phyloP scores from a whole-genome alignment of 1,139 yeast species.

The Meyerozyma elateridarum region DNA sequence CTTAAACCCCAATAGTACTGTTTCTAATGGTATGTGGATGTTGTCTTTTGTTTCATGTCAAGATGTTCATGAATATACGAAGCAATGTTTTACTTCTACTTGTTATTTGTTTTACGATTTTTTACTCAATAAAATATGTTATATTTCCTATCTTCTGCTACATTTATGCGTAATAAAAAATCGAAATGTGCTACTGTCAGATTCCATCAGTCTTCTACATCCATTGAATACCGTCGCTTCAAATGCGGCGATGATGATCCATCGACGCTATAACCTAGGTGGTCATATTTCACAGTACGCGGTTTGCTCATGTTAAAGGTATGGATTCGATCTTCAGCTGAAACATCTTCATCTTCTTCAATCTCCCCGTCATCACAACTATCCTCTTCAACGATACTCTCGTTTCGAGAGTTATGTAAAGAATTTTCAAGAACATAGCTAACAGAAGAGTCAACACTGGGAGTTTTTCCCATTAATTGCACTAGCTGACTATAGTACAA shows the following conservation, averaged over 20 bases:
- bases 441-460: conserved; percentile 6
- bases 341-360: conserved; percentile 9
- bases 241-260: conserved; percentile 36
- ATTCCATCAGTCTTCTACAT: too few relatives aligned
- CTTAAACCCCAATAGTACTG: conserved; percentile 51
- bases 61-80: conserved; percentile 1
- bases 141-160: too few relatives aligned
- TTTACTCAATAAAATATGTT: too few relatives aligned
- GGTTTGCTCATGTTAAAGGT: conserved; percentile 5
- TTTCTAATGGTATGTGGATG: neutral
- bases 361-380: conserved; percentile 12
- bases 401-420: conserved; percentile 9
- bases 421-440: too few relatives aligned
- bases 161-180: too few relatives aligned
- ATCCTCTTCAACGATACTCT: conserved; percentile 11
- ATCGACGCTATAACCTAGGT: conserved; percentile 25
- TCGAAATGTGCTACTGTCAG: too few relatives aligned
- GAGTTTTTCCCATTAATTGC: conserved; percentile 49
- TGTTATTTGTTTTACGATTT: too few relatives aligned
- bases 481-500: conserved; percentile 60
- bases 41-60: neutral
- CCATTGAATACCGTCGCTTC: conserved; percentile 21
- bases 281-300: conserved; percentile 17
- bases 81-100: conserved; percentile 1
- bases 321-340: conserved; percentile 8